Conservation (phyloP, 1,284 basidiomycete genomes). For the Naganishia liquefaciens region DNA sequence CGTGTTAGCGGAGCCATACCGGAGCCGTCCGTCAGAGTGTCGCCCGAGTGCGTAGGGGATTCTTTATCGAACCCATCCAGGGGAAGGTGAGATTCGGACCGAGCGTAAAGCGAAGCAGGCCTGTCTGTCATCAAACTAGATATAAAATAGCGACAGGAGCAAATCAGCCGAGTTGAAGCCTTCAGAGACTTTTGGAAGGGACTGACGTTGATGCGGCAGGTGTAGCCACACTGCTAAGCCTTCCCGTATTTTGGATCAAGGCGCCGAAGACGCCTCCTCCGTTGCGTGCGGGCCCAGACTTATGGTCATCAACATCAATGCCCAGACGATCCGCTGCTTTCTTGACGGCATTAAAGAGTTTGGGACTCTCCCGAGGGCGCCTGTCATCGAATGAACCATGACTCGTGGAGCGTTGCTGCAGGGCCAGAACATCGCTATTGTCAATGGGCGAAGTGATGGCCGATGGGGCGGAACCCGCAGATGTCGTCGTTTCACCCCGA, state of each 20-base stretch:
- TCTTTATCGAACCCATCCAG: constrained; percentile 12
- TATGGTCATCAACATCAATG: constrained; percentile 42
- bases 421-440: background rate
- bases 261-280: constrained; percentile 71
- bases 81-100: constrained; percentile 23
- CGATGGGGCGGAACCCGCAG: background rate
- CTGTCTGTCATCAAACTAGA: constrained; percentile 1
- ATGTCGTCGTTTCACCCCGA: constrained; percentile 11
- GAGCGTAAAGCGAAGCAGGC: constrained; percentile 26
- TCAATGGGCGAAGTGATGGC: constrained; percentile 1
- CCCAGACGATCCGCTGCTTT: constrained; percentile 35
- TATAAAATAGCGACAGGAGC: background rate
- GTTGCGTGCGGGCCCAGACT: constrained; percentile 61
- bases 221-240: constrained; percentile 63
- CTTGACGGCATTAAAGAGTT: constrained; percentile 31
- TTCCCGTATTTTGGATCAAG: constrained; percentile 70
- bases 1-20: constrained; percentile 9
- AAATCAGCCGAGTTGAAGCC: constrained; percentile 55
- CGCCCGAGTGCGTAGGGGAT: constrained; percentile 21
- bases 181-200: constrained; percentile 67
- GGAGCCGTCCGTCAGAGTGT: background rate
- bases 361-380: constrained; percentile 11
- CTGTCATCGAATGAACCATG: constrained; percentile 10
- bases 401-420: constrained; percentile 18
- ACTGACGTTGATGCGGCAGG: constrained; percentile 62